Percentiles rank a stretch among this genome's conserved stretches.
Evolutionary conservation across 148 eudicot species (phyloP).

Genomic region (Polygonum aviculare): DNA sequence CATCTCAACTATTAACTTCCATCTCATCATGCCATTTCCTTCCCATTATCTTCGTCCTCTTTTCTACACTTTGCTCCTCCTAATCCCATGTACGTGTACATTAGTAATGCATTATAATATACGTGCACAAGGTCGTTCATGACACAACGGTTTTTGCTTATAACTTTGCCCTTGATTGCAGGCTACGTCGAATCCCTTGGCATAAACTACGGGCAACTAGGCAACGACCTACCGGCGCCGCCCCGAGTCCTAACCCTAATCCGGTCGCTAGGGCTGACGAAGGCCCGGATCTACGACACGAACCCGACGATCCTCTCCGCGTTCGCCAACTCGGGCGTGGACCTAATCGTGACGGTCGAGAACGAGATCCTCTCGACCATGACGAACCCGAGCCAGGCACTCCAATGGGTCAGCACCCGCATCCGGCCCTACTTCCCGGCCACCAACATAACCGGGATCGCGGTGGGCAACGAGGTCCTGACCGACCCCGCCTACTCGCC

Average conservation of each 20-base stretch:
- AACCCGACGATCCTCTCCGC: conserved; percentile 55
- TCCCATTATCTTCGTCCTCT: background rate
- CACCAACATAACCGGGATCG: conserved; percentile 59
- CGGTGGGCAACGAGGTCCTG: conserved; percentile 73
- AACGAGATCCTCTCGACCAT: conserved; percentile 41
- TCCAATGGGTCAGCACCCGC: conserved; percentile 56
- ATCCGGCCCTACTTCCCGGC: conserved; percentile 58
- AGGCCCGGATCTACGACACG: conserved; percentile 75
- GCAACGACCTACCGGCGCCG: conserved; percentile 61
- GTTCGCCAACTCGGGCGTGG: conserved; percentile 52
- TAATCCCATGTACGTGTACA: background rate
- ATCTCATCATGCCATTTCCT: background rate
- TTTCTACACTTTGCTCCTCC: background rate
- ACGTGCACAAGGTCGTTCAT: no score
- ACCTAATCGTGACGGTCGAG: conserved; percentile 63
- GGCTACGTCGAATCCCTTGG: conserved; percentile 36
- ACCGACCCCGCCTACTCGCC: conserved; percentile 44
- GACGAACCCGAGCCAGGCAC: conserved; percentile 41
- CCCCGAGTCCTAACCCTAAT: conserved; percentile 37
- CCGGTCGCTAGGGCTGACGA: conserved; percentile 32
- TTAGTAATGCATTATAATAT: background rate
- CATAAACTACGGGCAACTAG: conserved; percentile 75
- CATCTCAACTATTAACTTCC: no score
- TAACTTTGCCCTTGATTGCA: background rate
- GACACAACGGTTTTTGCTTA: no score